Conservation (phyloP, 1,284 basidiomycete species). For the Taiwanofungus camphoratus region DNA sequence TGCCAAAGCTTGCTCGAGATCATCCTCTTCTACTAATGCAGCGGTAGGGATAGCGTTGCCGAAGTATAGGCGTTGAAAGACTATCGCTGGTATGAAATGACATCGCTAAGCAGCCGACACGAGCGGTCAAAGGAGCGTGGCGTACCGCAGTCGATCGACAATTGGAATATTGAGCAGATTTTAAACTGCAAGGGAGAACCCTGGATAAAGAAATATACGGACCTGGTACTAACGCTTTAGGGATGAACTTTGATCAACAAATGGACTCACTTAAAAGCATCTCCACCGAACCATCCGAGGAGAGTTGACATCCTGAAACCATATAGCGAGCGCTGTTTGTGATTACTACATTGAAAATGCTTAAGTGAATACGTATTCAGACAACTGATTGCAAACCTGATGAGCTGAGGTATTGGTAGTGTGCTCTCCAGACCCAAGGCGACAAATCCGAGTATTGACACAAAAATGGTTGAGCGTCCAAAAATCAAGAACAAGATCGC, state of each 20-base stretch:
- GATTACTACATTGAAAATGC: constrained; percentile 46
- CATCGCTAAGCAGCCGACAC: background rate
- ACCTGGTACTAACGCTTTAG: constrained; percentile 34
- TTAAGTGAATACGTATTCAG: constrained; percentile 10
- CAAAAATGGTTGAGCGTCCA: constrained; percentile 56
- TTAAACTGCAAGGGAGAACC: constrained; percentile 72
- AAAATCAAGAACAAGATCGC: constrained; percentile 73
- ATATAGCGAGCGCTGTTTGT: constrained; percentile 71
- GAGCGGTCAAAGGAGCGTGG: constrained; percentile 4
- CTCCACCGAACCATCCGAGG: constrained; percentile 77
- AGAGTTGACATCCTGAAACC: constrained; percentile 81
- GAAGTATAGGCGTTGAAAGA: constrained; percentile 65
- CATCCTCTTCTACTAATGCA: constrained; percentile 52
- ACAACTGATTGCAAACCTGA: constrained; percentile 44
- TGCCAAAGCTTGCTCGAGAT: constrained; percentile 66
- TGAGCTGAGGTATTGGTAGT: constrained; percentile 74
- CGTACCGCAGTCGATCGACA: constrained; percentile 71
- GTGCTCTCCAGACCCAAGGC: constrained; percentile 80
- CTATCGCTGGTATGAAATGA: constrained; percentile 46
- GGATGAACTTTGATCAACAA: background rate
- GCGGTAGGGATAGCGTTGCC: constrained; percentile 55
- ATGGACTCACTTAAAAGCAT: constrained; percentile 67
- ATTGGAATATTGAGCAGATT: constrained; percentile 74
- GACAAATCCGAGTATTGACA: constrained; percentile 69
- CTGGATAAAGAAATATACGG: constrained; percentile 74